Conservation (phyloP, 768 basidiomycete genomes). For the Macrocybe gigantea region DNA sequence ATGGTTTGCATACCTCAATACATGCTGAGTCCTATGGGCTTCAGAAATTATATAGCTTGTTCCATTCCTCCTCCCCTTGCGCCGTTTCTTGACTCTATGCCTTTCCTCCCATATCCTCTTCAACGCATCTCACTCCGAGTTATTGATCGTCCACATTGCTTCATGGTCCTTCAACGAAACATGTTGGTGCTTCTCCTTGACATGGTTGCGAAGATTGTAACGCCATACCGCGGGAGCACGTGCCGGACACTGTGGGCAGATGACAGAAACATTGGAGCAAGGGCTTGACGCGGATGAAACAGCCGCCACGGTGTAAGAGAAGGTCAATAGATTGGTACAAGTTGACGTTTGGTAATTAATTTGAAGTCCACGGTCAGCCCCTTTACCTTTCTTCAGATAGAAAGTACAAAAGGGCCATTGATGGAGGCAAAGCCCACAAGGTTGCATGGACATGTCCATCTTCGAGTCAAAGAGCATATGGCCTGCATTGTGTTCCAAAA, state of each 20-base stretch:
- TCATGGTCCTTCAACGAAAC: neutral
- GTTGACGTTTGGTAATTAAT: neutral
- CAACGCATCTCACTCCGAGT: neutral
- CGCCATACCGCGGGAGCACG: neutral
- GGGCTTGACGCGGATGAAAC: neutral
- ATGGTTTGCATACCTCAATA: too few species aligned
- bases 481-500: neutral
- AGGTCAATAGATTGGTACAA: neutral
- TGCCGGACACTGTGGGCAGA: neutral
- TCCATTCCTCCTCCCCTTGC: too few species aligned
- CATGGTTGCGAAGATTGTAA: neutral
- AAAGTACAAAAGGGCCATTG: neutral
- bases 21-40: too few species aligned
- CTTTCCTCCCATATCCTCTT: too few species aligned
- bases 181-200: neutral
- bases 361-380: neutral
- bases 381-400: neutral
- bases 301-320: neutral
- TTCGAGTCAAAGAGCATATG: neutral
- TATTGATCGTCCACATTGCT: neutral
- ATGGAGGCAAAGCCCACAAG: constrained; percentile 3
- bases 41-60: too few species aligned
- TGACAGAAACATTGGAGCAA: constrained; percentile 2
- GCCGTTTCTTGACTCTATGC: too few species aligned
- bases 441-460: neutral